A percentile compares a stretch with the other conserved stretches of the same genome.
Conservation (phyloP, 2,329 filamentous ascomycete species). For the Ophiostoma fasciatum region DNA sequence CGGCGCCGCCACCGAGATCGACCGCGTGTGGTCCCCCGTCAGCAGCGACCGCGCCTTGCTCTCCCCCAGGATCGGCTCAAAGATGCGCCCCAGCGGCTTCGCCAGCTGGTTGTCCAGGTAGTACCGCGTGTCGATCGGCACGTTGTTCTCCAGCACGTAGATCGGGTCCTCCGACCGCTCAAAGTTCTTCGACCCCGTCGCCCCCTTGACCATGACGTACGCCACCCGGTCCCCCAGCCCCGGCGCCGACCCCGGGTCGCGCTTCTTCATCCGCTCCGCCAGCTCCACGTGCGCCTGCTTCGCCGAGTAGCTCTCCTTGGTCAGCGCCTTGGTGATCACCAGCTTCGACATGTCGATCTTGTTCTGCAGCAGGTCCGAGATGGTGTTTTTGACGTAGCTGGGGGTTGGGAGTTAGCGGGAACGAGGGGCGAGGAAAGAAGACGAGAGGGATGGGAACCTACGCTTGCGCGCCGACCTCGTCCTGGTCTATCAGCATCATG, state of each 20-base stretch:
- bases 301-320: slow-evolving; percentile 75
- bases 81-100: slow-evolving; percentile 87
- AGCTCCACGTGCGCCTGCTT: slow-evolving; percentile 96
- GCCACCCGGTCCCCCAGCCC: slow-evolving; percentile 89
- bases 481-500: slow-evolving; percentile 89
- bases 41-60: slow-evolving; percentile 67
- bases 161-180: slow-evolving; percentile 96
- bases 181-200: slow-evolving; percentile 82
- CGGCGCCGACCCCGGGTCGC: slow-evolving; percentile 86
- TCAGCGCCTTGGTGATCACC: slow-evolving; percentile 93
- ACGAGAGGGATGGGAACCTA: slow-evolving; percentile 44
- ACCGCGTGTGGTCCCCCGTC: slow-evolving; percentile 86
- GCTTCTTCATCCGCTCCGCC: slow-evolving; percentile 91
- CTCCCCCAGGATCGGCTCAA: slow-evolving; percentile 93
- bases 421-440: not conserved
- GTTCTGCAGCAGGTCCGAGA: slow-evolving; percentile 89
- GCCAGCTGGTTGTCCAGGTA: slow-evolving; percentile 97
- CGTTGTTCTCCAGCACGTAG: slow-evolving; percentile 91
- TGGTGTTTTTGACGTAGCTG: slow-evolving; percentile 96
- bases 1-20: slow-evolving; percentile 82
- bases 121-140: slow-evolving; percentile 96
- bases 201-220: slow-evolving; percentile 93
- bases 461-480: slow-evolving; percentile 84
- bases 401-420: slow-evolving; percentile 30
- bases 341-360: slow-evolving; percentile 98